phyloP scores from a whole-genome alignment of 139 green algal species.

The Picochlorum sp. region DNA sequence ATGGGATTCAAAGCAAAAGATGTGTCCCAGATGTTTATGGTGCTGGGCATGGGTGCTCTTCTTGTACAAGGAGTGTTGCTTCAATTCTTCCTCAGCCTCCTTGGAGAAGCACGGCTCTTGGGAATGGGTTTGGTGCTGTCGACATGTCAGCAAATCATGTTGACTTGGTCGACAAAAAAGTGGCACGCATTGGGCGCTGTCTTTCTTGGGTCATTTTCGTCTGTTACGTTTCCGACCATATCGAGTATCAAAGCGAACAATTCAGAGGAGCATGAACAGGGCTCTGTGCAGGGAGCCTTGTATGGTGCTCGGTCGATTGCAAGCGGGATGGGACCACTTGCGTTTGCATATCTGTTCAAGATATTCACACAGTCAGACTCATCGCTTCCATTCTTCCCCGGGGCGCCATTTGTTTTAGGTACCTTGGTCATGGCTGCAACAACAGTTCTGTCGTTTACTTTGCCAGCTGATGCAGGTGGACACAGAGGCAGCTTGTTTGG shows the following conservation, averaged over 20 bases:
- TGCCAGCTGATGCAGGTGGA: neutral
- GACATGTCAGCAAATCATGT: conserved; percentile 26
- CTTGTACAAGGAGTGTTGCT: conserved; percentile 59
- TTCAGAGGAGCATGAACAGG: conserved; percentile 31
- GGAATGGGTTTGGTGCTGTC: conserved; percentile 23
- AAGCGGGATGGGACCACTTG: conserved; percentile 51
- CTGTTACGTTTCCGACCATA: conserved; percentile 53
- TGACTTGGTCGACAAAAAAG: conserved; percentile 36
- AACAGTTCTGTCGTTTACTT: conserved; percentile 7
- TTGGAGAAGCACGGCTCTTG: conserved; percentile 52
- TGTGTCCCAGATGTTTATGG: conserved; percentile 43
- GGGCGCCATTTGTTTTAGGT: conserved; percentile 38
- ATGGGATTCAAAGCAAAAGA: conserved; percentile 59
- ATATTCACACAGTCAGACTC: conserved; percentile 44
- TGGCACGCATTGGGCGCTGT: conserved; percentile 30
- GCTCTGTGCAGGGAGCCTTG: conserved; percentile 44
- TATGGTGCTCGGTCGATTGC: conserved; percentile 55
- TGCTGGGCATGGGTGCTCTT: conserved; percentile 49
- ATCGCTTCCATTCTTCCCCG: conserved; percentile 38
- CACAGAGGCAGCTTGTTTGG: neutral
- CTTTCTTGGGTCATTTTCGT: conserved; percentile 27
- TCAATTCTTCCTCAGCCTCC: conserved; percentile 30
- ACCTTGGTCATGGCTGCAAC: conserved; percentile 27
- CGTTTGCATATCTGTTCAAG: conserved; percentile 59
- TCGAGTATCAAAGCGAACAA: conserved; percentile 50